A percentile compares a stretch with the other conserved stretches of the same genome.
phyloP scores from a whole-genome alignment of 495 filamentous ascomycete genomes.

The Tuber brumale region DNA sequence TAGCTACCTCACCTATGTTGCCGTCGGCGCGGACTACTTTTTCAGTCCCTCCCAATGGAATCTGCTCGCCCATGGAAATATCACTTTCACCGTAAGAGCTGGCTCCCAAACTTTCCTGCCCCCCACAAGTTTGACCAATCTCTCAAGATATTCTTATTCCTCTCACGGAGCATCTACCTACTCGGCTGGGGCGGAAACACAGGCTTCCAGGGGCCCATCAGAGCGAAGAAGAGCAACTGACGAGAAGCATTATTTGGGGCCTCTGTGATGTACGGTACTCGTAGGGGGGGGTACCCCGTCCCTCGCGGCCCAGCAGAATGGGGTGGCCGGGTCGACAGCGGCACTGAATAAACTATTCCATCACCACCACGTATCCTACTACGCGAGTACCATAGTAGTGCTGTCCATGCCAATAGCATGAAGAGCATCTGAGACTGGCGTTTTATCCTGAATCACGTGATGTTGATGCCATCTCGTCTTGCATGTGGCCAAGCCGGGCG shows the following conservation, averaged over 20 bases:
- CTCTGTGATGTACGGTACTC: neutral
- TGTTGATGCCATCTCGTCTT: neutral
- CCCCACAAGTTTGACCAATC: conserved; percentile 9
- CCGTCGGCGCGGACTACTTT: conserved; percentile 17
- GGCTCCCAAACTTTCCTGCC: neutral
- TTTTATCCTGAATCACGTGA: neutral
- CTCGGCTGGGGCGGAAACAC: conserved; percentile 38
- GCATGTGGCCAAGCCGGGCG: neutral
- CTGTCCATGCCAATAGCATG: neutral
- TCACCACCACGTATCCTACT: neutral
- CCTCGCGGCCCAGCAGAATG: neutral
- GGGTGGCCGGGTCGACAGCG: neutral
- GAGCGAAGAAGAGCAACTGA: neutral
- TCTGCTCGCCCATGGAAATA: conserved; percentile 17
- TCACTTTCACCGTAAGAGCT: conserved; percentile 22
- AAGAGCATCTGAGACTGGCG: neutral
- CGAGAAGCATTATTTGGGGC: neutral
- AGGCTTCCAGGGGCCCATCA: neutral
- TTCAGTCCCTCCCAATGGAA: conserved; percentile 20
- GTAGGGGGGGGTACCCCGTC: neutral
- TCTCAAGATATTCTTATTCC: conserved; percentile 10
- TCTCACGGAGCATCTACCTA: conserved; percentile 25
- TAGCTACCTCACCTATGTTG: conserved; percentile 22
- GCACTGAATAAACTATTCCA: neutral
- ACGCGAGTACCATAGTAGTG: neutral